Percentiles rank a stretch among this genome's conserved stretches.
Conservation (phyloP, 2,329 filamentous ascomycete species). For the Hypoxylon sp. region DNA sequence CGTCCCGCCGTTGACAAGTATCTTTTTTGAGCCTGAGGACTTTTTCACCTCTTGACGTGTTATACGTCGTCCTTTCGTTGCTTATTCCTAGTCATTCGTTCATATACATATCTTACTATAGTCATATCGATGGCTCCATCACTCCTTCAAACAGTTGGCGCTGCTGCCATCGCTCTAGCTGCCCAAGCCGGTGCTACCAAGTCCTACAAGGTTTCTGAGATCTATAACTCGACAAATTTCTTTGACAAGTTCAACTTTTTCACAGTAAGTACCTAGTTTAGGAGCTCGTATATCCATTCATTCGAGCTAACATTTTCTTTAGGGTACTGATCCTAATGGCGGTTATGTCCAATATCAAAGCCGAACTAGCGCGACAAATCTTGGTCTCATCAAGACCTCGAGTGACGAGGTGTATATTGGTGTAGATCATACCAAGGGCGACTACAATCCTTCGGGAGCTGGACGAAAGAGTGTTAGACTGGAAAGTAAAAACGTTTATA, state of each 20-base stretch:
- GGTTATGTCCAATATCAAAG: conserved; percentile 73
- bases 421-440: conserved; percentile 55
- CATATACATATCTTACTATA: conserved; percentile 46
- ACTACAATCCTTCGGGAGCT: conserved; percentile 41
- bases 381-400: conserved; percentile 56
- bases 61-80: conserved; percentile 61
- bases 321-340: conserved; percentile 70
- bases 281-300: not conserved
- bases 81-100: conserved; percentile 52
- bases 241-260: conserved; percentile 65
- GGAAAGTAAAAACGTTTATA: conserved; percentile 74
- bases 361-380: conserved; percentile 54
- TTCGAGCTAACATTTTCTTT: conserved; percentile 7
- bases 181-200: conserved; percentile 54
- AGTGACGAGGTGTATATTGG: conserved; percentile 59
- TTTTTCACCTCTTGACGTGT: conserved; percentile 61
- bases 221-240: conserved; percentile 63
- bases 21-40: conserved; percentile 53
- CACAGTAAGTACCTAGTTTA: conserved; percentile 49
- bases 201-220: conserved; percentile 59
- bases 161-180: conserved; percentile 57
- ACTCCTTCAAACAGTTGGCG: conserved; percentile 57
- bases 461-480: conserved; percentile 74
- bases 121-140: conserved; percentile 60
- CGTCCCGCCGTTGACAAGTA: conserved; percentile 46